phyloP scores from a whole-genome alignment of 306 rosid genomes.

The Acacia melanoxylon region DNA sequence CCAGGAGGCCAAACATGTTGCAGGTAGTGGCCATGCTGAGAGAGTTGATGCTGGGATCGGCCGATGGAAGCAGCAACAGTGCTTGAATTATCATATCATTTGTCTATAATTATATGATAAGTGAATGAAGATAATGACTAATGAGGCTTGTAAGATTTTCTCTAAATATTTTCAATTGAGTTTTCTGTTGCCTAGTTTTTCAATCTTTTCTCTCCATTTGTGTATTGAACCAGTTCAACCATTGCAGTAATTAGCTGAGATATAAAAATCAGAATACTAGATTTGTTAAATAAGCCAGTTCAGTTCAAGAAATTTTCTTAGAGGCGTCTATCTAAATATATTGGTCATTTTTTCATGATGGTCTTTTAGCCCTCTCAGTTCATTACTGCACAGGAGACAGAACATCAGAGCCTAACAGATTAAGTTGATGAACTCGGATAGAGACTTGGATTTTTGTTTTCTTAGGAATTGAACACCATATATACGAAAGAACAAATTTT shows the following conservation, averaged over 20 bases:
- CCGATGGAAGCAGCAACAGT: slow-evolving; percentile 81
- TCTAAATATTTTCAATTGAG: slow-evolving; percentile 30
- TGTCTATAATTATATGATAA: slow-evolving; percentile 44
- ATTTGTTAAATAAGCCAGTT: not conserved
- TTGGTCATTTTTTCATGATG: not conserved
- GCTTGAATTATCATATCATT: slow-evolving; percentile 42
- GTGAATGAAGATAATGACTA: slow-evolving; percentile 47
- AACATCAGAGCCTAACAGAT: not conserved
- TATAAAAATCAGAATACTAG: slow-evolving; percentile 21
- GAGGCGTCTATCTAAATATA: not conserved
- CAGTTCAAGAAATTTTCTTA: not conserved
- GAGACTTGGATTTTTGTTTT: not conserved
- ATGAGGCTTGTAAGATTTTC: slow-evolving; percentile 51
- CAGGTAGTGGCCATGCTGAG: slow-evolving; percentile 87
- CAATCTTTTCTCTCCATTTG: slow-evolving; percentile 28
- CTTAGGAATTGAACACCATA: not conserved
- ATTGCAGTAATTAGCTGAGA: slow-evolving; percentile 12
- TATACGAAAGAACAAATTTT: not conserved
- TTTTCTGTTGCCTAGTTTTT: slow-evolving; percentile 41
- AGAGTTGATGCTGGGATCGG: slow-evolving; percentile 78
- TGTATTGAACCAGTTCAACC: slow-evolving; percentile 32
- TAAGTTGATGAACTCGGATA: not conserved
- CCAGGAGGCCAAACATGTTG: slow-evolving; percentile 93
- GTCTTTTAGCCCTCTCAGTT: not conserved
- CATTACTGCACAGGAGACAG: not conserved